These are phyloP conservation scores for Dendrobium huoshanense DNA, from an alignment of 106 monocot genomes.

Conservation along the genomic window DNA sequence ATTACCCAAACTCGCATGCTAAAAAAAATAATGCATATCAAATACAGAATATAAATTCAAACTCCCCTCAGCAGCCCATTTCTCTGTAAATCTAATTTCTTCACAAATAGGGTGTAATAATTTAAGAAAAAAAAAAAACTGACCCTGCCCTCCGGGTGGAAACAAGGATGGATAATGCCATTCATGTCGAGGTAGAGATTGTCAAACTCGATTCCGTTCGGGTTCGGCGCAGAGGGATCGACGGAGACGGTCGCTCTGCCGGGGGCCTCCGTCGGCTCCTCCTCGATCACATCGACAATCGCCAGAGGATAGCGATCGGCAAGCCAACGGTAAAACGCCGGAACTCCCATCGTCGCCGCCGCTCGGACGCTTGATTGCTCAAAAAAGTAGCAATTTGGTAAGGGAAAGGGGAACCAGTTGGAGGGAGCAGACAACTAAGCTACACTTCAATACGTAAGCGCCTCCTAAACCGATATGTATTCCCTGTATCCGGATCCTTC, in stretches of 20 bases:
- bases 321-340: conserved; percentile 94
- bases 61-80: neutral
- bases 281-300: conserved; percentile 80
- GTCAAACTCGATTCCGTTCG: conserved; percentile 92
- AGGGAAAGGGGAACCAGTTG: neutral
- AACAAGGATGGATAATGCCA: conserved; percentile 94
- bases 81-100: no score
- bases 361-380: neutral
- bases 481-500: no score
- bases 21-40: no score
- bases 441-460: neutral
- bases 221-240: conserved; percentile 74
- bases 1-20: neutral
- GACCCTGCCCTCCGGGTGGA: conserved; percentile 90
- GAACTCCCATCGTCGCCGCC: conserved; percentile 67
- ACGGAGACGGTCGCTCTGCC: conserved; percentile 33
- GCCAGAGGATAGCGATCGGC: conserved; percentile 88
- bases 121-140: conserved; percentile 14
- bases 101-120: neutral
- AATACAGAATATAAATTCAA: neutral
- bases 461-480: no score
- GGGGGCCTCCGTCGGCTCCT: conserved; percentile 44
- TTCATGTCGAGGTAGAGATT: conserved; percentile 99
- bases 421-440: neutral
- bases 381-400: neutral